A percentile compares a stretch with the other conserved stretches of the same genome.
Conservation (phyloP, 2,329 filamentous ascomycete species). For the Paecilomyces fulvus region DNA sequence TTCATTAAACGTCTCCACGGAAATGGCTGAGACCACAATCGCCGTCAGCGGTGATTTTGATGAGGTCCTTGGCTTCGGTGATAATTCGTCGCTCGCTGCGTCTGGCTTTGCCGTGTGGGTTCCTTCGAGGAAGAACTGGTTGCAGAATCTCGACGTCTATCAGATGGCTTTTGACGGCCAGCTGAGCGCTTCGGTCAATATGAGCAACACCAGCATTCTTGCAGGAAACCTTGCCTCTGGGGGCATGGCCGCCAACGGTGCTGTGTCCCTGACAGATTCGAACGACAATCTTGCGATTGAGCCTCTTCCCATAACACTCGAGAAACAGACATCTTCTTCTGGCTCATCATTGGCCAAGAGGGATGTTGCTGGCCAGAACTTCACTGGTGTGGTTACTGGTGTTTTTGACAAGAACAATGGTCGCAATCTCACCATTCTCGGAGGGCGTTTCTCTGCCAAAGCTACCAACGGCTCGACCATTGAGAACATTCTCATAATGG, state of each 20-base stretch:
- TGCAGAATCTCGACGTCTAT: conserved; percentile 63
- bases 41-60: conserved; percentile 74
- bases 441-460: conserved; percentile 71
- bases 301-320: conserved; percentile 43
- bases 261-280: conserved; percentile 52
- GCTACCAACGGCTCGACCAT: conserved; percentile 61
- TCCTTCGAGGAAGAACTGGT: conserved; percentile 74
- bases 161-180: conserved; percentile 62
- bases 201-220: conserved; percentile 55
- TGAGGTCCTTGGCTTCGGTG: conserved; percentile 57
- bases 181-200: conserved; percentile 60
- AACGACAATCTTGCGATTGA: conserved; percentile 29
- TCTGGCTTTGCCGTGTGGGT: conserved; percentile 88
- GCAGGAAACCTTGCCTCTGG: conserved; percentile 76
- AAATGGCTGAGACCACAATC: conserved; percentile 62
- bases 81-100: conserved; percentile 52
- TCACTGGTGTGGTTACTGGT: conserved; percentile 66
- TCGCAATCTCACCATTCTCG: conserved; percentile 78
- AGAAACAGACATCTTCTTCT: conserved; percentile 15
- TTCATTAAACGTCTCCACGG: conserved; percentile 65
- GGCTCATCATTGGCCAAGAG: conserved; percentile 35
- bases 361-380: conserved; percentile 33
- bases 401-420: conserved; percentile 63
- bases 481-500: conserved; percentile 74
- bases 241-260: conserved; percentile 63